Evolutionary conservation across 2,329 filamentous ascomycete species (phyloP).

Genomic region (Aspergillus ochraceus): DNA sequence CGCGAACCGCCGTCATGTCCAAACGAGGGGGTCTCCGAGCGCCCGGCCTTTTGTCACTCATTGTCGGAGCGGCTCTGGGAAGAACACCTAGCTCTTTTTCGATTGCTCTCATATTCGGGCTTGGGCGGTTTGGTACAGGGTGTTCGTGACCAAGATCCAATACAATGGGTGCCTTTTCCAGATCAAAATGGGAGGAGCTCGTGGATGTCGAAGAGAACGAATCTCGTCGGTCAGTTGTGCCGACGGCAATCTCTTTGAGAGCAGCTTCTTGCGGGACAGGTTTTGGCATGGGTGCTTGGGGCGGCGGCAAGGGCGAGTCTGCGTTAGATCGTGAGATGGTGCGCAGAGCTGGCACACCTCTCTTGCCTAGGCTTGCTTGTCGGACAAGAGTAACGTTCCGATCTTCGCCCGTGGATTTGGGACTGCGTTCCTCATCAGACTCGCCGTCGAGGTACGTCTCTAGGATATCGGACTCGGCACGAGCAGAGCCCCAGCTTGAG

Average conservation of each 20-base stretch:
- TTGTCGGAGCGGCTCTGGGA: conserved; percentile 31
- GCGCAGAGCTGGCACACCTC: conserved; percentile 43
- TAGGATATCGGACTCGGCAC: conserved; percentile 50
- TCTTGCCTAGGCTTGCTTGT: conserved; percentile 45
- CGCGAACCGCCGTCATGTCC: conserved; percentile 77
- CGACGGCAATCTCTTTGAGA: conserved; percentile 15
- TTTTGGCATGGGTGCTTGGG: conserved; percentile 6
- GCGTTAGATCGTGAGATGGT: conserved; percentile 36
- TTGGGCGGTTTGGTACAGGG: conserved; percentile 3
- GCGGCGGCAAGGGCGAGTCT: conserved; percentile 19
- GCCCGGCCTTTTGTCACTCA: conserved; percentile 42
- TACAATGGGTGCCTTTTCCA: conserved; percentile 36
- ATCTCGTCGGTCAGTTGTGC: conserved; percentile 12
- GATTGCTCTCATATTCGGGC: conserved; percentile 18
- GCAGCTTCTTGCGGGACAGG: conserved; percentile 1
- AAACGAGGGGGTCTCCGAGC: conserved; percentile 65
- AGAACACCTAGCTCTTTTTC: conserved; percentile 28
- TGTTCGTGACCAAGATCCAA: conserved; percentile 12
- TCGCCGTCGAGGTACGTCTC: conserved; percentile 32
- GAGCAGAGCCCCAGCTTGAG: conserved; percentile 60
- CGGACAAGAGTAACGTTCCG: conserved; percentile 35
- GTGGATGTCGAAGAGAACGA: conserved; percentile 23
- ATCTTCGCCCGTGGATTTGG: conserved; percentile 15
- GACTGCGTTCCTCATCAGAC: conserved; percentile 26
- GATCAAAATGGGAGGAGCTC: conserved; percentile 27